These are phyloP conservation scores for Periconia sp. DNA, from an alignment of 2,329 filamentous ascomycete genomes.

Conservation along the genomic window DNA sequence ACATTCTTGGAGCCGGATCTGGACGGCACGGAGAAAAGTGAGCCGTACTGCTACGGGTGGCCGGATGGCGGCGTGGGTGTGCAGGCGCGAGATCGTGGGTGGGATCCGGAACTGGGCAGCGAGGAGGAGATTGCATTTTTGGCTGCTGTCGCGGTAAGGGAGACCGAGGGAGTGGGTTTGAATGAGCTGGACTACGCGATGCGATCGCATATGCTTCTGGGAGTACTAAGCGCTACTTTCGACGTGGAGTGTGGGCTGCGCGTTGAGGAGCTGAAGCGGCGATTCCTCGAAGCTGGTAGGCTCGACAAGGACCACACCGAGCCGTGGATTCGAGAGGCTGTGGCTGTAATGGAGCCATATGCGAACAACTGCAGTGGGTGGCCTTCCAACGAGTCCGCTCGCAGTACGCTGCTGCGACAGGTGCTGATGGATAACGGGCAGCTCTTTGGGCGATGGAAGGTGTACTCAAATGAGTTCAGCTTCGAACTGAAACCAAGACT, in stretches of 20 bases:
- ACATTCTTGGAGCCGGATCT: slow-evolving; percentile 8
- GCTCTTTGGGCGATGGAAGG: slow-evolving; percentile 17
- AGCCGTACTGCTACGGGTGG: slow-evolving; percentile 10
- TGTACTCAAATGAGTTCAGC: too few species aligned
- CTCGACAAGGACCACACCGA: slow-evolving; percentile 11
- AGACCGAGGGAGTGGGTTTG: slow-evolving; percentile 11
- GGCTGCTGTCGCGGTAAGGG: slow-evolving; percentile 13
- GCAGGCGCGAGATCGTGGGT: slow-evolving; percentile 11
- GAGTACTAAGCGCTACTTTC: too few species aligned
- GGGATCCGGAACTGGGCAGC: slow-evolving; percentile 13
- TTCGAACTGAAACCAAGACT: too few species aligned
- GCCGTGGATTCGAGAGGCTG: slow-evolving; percentile 10
- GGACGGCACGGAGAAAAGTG: slow-evolving; percentile 11
- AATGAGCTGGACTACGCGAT: slow-evolving; percentile 13
- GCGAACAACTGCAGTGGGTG: slow-evolving; percentile 10
- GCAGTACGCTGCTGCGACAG: slow-evolving; percentile 12
- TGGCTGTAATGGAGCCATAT: slow-evolving; percentile 10
- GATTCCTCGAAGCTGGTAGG: slow-evolving; percentile 11
- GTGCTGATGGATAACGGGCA: slow-evolving; percentile 13
- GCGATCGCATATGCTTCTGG: slow-evolving; percentile 13
- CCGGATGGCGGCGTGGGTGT: slow-evolving; percentile 11
- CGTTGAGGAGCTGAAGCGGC: slow-evolving; percentile 10
- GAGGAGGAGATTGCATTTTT: slow-evolving; percentile 12
- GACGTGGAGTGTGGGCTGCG: slow-evolving; percentile 12
- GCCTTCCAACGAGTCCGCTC: slow-evolving; percentile 5